Evolutionary conservation across 179 eudicot species (phyloP).

Genomic region (Beta lomatogona): DNA sequence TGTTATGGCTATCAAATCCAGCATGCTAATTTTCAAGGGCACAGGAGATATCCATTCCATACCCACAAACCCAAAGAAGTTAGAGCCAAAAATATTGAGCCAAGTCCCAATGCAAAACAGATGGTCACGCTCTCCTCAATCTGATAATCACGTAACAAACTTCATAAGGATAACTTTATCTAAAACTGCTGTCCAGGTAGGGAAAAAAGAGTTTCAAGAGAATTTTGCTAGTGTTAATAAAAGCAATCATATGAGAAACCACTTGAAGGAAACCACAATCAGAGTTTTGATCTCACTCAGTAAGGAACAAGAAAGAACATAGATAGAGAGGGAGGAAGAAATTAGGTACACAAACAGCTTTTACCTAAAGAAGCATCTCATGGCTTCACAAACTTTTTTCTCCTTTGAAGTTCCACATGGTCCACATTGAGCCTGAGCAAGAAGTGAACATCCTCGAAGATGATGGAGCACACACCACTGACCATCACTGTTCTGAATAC

Average conservation of each 20-base stretch:
- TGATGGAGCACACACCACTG: slow-evolving; percentile 72
- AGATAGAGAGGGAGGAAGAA: background rate
- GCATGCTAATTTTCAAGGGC: background rate
- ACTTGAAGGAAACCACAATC: background rate
- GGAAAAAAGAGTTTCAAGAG: background rate
- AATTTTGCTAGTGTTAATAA: background rate
- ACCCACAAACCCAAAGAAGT: background rate
- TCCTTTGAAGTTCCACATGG: slow-evolving; percentile 46
- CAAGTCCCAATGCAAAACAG: no score
- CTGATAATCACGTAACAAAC: no score
- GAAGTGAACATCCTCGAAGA: slow-evolving; percentile 92
- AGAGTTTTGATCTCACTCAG: background rate
- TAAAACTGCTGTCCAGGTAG: background rate
- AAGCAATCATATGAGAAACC: background rate
- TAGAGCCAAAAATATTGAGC: no score
- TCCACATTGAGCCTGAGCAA: slow-evolving; percentile 73
- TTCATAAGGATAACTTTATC: no score
- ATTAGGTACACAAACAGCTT: background rate
- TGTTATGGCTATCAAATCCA: background rate
- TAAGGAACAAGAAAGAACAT: background rate
- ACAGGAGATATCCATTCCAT: background rate
- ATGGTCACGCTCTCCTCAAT: background rate
- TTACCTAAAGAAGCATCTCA: slow-evolving; percentile 91
- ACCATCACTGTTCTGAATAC: slow-evolving; percentile 71
- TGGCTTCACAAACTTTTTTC: slow-evolving; percentile 79